phyloP scores from a whole-genome alignment of 805 yeast species.

The Candida boleticola region DNA sequence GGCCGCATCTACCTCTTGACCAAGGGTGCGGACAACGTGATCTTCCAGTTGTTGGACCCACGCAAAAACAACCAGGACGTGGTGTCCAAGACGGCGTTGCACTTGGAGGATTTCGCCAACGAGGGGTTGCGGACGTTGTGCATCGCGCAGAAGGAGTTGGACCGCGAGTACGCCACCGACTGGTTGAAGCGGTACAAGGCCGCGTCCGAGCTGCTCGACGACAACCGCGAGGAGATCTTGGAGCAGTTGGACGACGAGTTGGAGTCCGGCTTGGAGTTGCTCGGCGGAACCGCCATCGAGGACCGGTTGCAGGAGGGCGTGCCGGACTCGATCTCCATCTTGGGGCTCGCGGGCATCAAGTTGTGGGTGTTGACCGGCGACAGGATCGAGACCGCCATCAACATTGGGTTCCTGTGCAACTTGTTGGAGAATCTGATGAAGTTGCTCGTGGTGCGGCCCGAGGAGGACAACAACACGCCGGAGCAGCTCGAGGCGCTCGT shows the following conservation, averaged over 20 bases:
- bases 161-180: slow-evolving; percentile 40
- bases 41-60: slow-evolving; percentile 39
- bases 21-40: slow-evolving; percentile 79
- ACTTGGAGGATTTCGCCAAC: slow-evolving; percentile 66
- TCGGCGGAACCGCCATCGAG: slow-evolving; percentile 84
- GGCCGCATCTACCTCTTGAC: slow-evolving; percentile 46
- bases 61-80: slow-evolving; percentile 42
- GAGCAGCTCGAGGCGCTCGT: slow-evolving; percentile 39
- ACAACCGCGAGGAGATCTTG: slow-evolving; percentile 55
- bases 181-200: slow-evolving; percentile 58
- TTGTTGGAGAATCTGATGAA: slow-evolving; percentile 68
- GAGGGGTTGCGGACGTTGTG: slow-evolving; percentile 80
- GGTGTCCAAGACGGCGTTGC: slow-evolving; percentile 55
- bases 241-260: slow-evolving; percentile 56
- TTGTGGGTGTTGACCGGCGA: slow-evolving; percentile 85
- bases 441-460: slow-evolving; percentile 58
- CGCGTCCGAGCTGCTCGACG: slow-evolving; percentile 56
- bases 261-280: slow-evolving; percentile 52
- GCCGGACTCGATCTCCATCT: slow-evolving; percentile 65
- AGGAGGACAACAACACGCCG: slow-evolving; percentile 38
- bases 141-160: slow-evolving; percentile 56
- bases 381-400: slow-evolving; percentile 79
- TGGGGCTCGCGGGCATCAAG: slow-evolving; percentile 73
- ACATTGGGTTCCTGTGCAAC: slow-evolving; percentile 78
- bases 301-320: slow-evolving; percentile 78